Evolutionary conservation across 2,329 filamentous ascomycete species (phyloP).

Genomic region (Phyllosticta capitalensis): DNA sequence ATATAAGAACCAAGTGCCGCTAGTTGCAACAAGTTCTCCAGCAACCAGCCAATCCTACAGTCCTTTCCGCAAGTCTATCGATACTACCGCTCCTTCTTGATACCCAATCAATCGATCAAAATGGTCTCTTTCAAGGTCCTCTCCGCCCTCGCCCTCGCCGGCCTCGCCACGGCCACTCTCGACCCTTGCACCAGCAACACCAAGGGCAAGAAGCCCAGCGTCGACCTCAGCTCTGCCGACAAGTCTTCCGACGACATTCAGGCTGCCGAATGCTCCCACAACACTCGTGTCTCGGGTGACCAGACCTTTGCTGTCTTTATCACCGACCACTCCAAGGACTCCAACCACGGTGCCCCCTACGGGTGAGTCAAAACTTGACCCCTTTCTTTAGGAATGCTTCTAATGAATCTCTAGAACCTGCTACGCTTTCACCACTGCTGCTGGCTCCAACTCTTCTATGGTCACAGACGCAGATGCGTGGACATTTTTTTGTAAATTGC

Average conservation of each 20-base stretch:
- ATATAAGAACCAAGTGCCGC: background rate
- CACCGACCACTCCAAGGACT: slow-evolving; percentile 39
- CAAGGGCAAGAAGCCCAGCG: slow-evolving; percentile 23
- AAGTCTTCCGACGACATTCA: slow-evolving; percentile 31
- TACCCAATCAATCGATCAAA: background rate
- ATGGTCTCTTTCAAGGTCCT: slow-evolving; percentile 7
- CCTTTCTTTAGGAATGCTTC: background rate
- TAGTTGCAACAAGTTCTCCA: background rate
- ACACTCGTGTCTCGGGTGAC: slow-evolving; percentile 26
- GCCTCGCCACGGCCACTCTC: slow-evolving; percentile 24
- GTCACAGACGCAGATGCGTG: background rate
- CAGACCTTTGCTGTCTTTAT: slow-evolving; percentile 34
- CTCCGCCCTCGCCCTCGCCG: slow-evolving; percentile 11
- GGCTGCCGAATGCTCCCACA: slow-evolving; percentile 35
- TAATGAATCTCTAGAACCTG: slow-evolving; percentile 22
- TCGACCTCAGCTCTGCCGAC: slow-evolving; percentile 14
- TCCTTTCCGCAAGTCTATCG: background rate
- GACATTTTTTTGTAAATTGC: slow-evolving; percentile 9
- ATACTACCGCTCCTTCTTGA: background rate
- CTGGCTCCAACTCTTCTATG: background rate
- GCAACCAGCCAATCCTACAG: background rate
- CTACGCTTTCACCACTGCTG: slow-evolving; percentile 4
- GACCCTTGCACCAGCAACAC: slow-evolving; percentile 29
- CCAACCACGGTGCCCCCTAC: slow-evolving; percentile 36
- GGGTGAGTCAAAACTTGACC: slow-evolving; percentile 17